Evolutionary conservation across 352 stramenopile species (phyloP).

Genomic region (Phytopythium delawarense): DNA sequence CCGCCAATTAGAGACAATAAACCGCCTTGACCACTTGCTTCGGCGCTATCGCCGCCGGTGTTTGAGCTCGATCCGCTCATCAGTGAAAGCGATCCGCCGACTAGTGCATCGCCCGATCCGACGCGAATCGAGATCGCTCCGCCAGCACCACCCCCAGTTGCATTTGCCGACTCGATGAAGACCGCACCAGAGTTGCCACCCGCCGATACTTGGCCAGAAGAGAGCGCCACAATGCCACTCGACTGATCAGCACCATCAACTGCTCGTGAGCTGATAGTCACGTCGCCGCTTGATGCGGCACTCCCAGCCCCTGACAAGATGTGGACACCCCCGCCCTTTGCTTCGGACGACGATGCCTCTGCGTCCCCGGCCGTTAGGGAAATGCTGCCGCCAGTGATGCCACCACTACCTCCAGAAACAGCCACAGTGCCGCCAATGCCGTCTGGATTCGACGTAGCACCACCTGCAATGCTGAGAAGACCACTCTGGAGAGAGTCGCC

Average conservation of each 20-base stretch:
- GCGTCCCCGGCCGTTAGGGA: not conserved
- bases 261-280: not conserved
- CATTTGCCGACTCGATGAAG: constrained; percentile 6
- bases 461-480: not conserved
- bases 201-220: constrained; percentile 3
- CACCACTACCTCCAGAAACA: constrained; percentile 8
- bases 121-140: constrained; percentile 12
- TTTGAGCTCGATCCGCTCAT: constrained; percentile 1
- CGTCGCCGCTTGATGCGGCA: constrained; percentile 3
- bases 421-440: constrained; percentile 7
- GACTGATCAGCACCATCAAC: not conserved
- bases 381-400: not conserved
- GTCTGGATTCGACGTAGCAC: not conserved
- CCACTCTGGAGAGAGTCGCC: not conserved
- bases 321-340: constrained; percentile 7
- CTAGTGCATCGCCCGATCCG: constrained; percentile 10
- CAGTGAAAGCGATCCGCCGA: not conserved
- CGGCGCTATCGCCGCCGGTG: constrained; percentile 1
- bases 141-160: constrained; percentile 6
- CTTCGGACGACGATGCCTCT: too few species aligned
- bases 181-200: constrained; percentile 8
- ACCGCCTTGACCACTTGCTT: constrained; percentile 4
- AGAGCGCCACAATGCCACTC: constrained; percentile 9
- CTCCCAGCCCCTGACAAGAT: constrained; percentile 6
- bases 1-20: not conserved